These are phyloP conservation scores for Sabuloglossum arenarium DNA, from an alignment of 495 filamentous ascomycete species.

Conservation along the genomic window DNA sequence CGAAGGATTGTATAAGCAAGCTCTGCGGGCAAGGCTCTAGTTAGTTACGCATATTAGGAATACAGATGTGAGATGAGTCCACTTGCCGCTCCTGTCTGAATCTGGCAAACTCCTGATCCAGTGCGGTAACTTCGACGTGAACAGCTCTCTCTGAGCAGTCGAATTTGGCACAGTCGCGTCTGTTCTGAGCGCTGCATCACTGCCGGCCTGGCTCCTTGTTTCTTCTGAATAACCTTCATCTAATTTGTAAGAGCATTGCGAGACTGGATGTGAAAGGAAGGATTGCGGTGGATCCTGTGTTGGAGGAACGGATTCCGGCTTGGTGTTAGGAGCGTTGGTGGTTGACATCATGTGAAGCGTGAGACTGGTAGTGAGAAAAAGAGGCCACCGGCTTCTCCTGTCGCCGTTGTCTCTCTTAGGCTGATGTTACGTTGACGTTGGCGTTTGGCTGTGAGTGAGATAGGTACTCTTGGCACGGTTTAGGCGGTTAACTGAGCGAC, in stretches of 20 bases:
- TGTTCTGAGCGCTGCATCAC: conserved; percentile 3
- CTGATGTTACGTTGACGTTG: not conserved
- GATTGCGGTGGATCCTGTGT: not conserved
- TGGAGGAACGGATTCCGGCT: not conserved
- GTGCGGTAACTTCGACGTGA: conserved; percentile 20
- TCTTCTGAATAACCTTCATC: conserved; percentile 8
- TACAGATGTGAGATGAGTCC: not conserved
- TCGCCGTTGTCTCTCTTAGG: not conserved
- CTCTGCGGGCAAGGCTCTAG: conserved; percentile 17
- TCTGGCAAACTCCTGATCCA: conserved; percentile 32
- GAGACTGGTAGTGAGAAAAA: not conserved
- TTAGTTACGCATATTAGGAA: not conserved
- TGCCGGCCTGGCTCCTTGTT: conserved; percentile 5
- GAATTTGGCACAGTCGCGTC: not conserved
- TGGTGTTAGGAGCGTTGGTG: not conserved
- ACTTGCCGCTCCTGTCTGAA: conserved; percentile 31
- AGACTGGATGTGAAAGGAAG: not conserved
- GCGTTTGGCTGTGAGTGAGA: not conserved
- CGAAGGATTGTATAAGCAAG: conserved; percentile 45
- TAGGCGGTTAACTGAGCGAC: not conserved
- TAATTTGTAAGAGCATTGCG: conserved; percentile 3
- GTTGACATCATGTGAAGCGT: not conserved
- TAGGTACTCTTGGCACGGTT: not conserved
- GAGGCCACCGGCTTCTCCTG: not conserved
- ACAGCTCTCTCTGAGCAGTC: not conserved